A percentile compares a stretch with the other conserved stretches of the same genome.
Conservation (phyloP, 2,329 filamentous ascomycete species). For the Gremmenia infestans region DNA sequence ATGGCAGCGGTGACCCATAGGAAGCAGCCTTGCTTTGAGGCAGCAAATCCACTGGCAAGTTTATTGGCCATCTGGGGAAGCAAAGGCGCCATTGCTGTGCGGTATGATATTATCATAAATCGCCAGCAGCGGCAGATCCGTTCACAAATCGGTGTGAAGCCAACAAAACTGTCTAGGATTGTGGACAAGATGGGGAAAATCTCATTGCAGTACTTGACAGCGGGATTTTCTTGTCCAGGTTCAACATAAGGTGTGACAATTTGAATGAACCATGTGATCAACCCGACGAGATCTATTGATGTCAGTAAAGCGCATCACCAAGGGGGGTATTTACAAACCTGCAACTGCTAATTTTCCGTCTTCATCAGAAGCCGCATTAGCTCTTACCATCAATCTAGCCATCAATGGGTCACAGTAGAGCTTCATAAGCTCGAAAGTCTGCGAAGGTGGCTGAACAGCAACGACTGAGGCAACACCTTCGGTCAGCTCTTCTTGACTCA, state of each 20-base stretch:
- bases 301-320: slow-evolving; percentile 1
- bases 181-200: slow-evolving; percentile 83
- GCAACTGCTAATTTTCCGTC: slow-evolving; percentile 81
- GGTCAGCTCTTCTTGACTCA: slow-evolving; percentile 92
- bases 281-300: slow-evolving; percentile 71
- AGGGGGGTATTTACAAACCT: slow-evolving; percentile 43
- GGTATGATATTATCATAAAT: slow-evolving; percentile 93
- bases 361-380: slow-evolving; percentile 78
- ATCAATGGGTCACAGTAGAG: slow-evolving; percentile 91
- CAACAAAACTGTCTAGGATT: slow-evolving; percentile 81
- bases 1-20: slow-evolving; percentile 97
- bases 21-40: slow-evolving; percentile 90
- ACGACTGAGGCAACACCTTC: slow-evolving; percentile 93
- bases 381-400: slow-evolving; percentile 77
- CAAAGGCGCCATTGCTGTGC: slow-evolving; percentile 80
- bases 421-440: slow-evolving; percentile 82
- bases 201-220: slow-evolving; percentile 93
- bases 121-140: slow-evolving; percentile 93
- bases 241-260: slow-evolving; percentile 68
- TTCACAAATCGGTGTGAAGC: slow-evolving; percentile 85
- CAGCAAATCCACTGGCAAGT: slow-evolving; percentile 76
- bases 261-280: slow-evolving; percentile 88
- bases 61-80: slow-evolving; percentile 83
- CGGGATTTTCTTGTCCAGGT: slow-evolving; percentile 72
- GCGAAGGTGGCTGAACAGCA: slow-evolving; percentile 73